Conservation (phyloP, 2,329 filamentous ascomycete species). For the Diaporthe sp. region DNA sequence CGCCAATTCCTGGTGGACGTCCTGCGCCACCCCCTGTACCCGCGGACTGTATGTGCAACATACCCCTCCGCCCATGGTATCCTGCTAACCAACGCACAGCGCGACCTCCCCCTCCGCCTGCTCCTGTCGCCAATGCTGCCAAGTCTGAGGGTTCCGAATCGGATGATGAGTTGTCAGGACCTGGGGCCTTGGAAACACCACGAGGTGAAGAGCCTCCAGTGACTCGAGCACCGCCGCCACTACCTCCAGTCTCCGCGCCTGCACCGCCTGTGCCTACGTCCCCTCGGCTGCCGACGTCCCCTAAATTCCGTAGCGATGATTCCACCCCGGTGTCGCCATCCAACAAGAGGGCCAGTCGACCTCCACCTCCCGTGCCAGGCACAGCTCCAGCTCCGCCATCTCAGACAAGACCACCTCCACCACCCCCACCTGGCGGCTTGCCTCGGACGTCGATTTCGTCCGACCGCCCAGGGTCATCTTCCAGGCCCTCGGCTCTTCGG, state of each 20-base stretch:
- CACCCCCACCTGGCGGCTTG: constrained; percentile 70
- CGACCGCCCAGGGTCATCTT: constrained; percentile 59
- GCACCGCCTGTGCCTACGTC: constrained; percentile 54
- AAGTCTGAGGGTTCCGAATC: constrained; percentile 83
- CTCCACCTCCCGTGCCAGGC: constrained; percentile 73
- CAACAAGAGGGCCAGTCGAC: constrained; percentile 69
- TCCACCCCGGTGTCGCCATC: constrained; percentile 55
- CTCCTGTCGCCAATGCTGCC: constrained; percentile 71
- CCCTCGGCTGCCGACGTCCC: constrained; percentile 52
- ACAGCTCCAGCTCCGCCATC: constrained; percentile 61
- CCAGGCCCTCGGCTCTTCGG: constrained; percentile 57
- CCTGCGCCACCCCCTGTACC: constrained; percentile 71
- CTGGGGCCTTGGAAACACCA: constrained; percentile 58
- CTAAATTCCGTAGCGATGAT: constrained; percentile 53
- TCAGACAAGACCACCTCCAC: constrained; percentile 75
- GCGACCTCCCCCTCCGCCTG: constrained; percentile 72
- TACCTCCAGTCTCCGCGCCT: constrained; percentile 60
- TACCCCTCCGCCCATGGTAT: not conserved
- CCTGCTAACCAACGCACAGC: constrained; percentile 61
- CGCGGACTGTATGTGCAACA: constrained; percentile 68
- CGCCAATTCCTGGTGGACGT: constrained; percentile 64
- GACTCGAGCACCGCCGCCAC: constrained; percentile 56
- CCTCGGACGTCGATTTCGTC: constrained; percentile 74
- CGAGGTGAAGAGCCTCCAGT: constrained; percentile 55
- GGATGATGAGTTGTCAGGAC: constrained; percentile 84